Evolutionary conservation across 768 basidiomycete species (phyloP), one percentile per base, ranked within the genome.

Genomic region (Tylopilus plumbeoviolaceoides): DNA sequence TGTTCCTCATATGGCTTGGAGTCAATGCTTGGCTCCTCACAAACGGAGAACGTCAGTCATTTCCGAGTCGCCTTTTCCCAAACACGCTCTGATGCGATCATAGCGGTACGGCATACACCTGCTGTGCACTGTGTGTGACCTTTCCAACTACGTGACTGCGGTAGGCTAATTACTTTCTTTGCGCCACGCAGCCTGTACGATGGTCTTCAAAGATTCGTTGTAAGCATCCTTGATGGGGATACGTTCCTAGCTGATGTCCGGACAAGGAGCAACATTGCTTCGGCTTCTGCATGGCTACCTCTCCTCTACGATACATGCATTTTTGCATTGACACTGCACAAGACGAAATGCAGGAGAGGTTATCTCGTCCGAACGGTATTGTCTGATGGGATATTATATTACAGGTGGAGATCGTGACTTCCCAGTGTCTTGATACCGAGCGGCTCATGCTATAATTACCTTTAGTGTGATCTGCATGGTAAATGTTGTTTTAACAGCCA

Each of bases 21-120:
- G 62, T 80, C 56, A 83, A 81, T 53, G 71, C 73, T 1, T 85
- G 78, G 78, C 66, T 86, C n/a, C 69, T 87, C 18, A 72, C 73
- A 25, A 57, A 67, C 15, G 83, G 75, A 0, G 57, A 73, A 70
- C 70, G 84, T 85, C 55, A 12, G 80, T 63, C 23, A 1, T 38
- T 35, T n/a, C 25, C 5, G 23, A 23, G 23, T 23, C 15, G 5
- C 43, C 38, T 1, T 40, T 21, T 27, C 39, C 47, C 28, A 7
- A 44, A 7, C 27, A 56, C 12, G 25, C 27, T 47, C 53, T 44
- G 41, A 52, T 30, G 28, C 4, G 57, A 38, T 44, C 31, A 18
- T 21, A 48, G 18, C 52, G 51, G 70, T 68, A 27, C 17, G 0
- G 6, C 62, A 62, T 25, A 3, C 7, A 21, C 15, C 44, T 18